These are phyloP conservation scores for Ceratocystis alfenasii DNA, from an alignment of 2,329 filamentous ascomycete genomes.

Conservation along the genomic window DNA sequence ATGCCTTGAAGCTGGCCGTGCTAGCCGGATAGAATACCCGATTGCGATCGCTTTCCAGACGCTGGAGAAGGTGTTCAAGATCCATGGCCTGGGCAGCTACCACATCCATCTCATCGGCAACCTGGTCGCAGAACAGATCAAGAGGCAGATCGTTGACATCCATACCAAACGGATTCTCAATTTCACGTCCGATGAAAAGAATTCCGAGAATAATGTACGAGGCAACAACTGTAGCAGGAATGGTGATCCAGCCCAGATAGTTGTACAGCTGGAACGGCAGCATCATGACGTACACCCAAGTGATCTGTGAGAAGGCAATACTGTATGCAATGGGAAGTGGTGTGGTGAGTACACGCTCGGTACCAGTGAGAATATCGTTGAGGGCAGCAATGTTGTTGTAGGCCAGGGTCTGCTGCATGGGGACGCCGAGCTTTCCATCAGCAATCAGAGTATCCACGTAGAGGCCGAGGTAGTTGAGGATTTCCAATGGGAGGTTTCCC, in stretches of 20 bases:
- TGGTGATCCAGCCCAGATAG: conserved; percentile 58
- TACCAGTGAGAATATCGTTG: conserved; percentile 60
- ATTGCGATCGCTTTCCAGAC: conserved; percentile 33
- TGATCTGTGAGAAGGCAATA: conserved; percentile 76
- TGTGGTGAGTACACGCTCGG: conserved; percentile 69
- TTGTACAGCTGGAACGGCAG: conserved; percentile 68
- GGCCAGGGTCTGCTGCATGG: conserved; percentile 48
- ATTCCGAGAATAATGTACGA: conserved; percentile 77
- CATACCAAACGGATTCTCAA: conserved; percentile 74
- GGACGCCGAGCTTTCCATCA: conserved; percentile 43
- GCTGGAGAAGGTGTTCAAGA: conserved; percentile 28
- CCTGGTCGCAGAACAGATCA: conserved; percentile 63
- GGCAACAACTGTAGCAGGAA: conserved; percentile 59
- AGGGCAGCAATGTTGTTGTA: conserved; percentile 51
- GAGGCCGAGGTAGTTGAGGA: conserved; percentile 58
- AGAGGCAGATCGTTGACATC: conserved; percentile 74
- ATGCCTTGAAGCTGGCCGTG: conserved; percentile 30
- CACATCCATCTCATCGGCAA: conserved; percentile 62
- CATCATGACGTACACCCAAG: conserved; percentile 69
- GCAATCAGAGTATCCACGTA: conserved; percentile 51
- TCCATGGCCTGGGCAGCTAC: conserved; percentile 43
- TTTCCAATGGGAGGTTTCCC: conserved; percentile 74
- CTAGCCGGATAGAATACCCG: conserved; percentile 46
- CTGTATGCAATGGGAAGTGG: conserved; percentile 72
- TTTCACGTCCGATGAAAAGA: conserved; percentile 60